Conservation (phyloP, 768 basidiomycete genomes). For the Macrolepiota fuliginosa region DNA sequence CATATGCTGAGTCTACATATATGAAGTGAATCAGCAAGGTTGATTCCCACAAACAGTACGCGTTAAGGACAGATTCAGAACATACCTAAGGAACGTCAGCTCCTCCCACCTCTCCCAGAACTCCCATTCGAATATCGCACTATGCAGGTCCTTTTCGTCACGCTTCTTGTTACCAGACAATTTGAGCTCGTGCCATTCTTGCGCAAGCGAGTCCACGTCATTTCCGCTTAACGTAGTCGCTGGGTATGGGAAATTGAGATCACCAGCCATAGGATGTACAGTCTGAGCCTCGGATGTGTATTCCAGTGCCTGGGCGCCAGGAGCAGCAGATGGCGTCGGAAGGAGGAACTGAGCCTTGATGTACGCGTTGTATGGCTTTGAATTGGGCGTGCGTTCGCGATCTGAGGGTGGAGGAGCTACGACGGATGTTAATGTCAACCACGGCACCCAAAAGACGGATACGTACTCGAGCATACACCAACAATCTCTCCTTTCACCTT, state of each 20-base stretch:
- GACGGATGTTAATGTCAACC: neutral
- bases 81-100: slow-evolving; percentile 49
- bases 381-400: slow-evolving; percentile 18
- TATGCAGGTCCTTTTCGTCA: slow-evolving; percentile 41
- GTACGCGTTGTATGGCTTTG: slow-evolving; percentile 40
- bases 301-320: neutral
- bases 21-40: neutral
- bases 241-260: slow-evolving; percentile 6
- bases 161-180: slow-evolving; percentile 42
- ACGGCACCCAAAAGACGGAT: neutral
- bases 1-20: slow-evolving; percentile 30
- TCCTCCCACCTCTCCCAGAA: slow-evolving; percentile 42
- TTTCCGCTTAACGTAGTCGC: neutral
- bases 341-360: slow-evolving; percentile 46
- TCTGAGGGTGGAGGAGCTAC: slow-evolving; percentile 46
- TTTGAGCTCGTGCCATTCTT: slow-evolving; percentile 20
- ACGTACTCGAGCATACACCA: slow-evolving; percentile 45
- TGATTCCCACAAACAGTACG: too few relatives aligned
- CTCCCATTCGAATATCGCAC: slow-evolving; percentile 46
- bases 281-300: slow-evolving; percentile 2
- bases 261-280: slow-evolving; percentile 4
- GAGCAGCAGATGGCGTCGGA: slow-evolving; percentile 16
- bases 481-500: slow-evolving; percentile 32
- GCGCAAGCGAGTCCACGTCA: slow-evolving; percentile 2
- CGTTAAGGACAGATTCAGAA: too few relatives aligned